phyloP scores from a whole-genome alignment of 1,139 yeast genomes.

The Diutina catenulata region DNA sequence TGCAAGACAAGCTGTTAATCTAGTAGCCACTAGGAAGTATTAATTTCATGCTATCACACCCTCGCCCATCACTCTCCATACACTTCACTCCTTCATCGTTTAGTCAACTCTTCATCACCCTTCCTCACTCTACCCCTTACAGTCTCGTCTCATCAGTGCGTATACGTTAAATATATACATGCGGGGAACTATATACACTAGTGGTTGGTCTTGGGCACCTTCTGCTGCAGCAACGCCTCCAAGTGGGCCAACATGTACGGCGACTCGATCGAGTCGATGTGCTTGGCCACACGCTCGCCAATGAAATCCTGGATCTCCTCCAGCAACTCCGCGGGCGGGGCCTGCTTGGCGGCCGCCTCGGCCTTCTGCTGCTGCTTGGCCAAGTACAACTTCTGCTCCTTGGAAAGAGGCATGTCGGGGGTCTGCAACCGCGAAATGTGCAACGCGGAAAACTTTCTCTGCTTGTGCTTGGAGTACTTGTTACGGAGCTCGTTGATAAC shows the following conservation, averaged over 20 bases:
- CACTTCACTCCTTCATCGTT: too few species aligned
- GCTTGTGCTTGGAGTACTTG: constrained; percentile 46
- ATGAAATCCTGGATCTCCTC: constrained; percentile 59
- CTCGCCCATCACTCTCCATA: too few species aligned
- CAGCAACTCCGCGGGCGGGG: constrained; percentile 33
- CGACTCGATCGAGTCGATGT: constrained; percentile 30
- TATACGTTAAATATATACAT: too few species aligned
- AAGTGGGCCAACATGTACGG: constrained; percentile 11
- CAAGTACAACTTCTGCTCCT: constrained; percentile 49
- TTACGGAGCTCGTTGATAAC: constrained; percentile 67
- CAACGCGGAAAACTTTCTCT: constrained; percentile 41
- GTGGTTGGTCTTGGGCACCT: neutral
- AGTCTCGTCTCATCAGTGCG: too few species aligned
- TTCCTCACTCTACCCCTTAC: too few species aligned
- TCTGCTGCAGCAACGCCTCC: constrained; percentile 4
- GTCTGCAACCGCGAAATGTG: constrained; percentile 55
- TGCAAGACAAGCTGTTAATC: too few species aligned
- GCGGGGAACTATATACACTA: too few species aligned
- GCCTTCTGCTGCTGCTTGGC: constrained; percentile 43
- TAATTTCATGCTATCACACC: too few species aligned
- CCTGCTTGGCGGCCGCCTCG: constrained; percentile 18
- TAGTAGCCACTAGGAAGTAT: too few species aligned
- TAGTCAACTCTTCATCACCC: too few species aligned
- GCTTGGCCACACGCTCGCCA: constrained; percentile 56
- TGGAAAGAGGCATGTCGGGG: constrained; percentile 73